phyloP scores from a whole-genome alignment of 768 basidiomycete species.

The Paxillus rubicundulus region DNA sequence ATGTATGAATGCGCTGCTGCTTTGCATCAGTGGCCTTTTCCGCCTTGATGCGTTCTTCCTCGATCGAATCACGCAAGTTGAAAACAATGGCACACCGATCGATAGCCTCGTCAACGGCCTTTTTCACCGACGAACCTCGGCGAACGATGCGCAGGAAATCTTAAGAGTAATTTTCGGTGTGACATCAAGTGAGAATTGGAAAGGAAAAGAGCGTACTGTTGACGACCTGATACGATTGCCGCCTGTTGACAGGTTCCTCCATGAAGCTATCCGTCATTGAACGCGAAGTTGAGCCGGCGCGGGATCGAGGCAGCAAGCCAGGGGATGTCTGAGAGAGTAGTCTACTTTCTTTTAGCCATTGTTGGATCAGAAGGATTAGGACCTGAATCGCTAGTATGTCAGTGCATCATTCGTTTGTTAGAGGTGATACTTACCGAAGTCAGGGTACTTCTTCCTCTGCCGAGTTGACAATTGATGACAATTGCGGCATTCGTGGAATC shows the following conservation, averaged over 20 bases:
- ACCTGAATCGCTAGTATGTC: slow-evolving; percentile 44
- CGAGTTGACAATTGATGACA: slow-evolving; percentile 94
- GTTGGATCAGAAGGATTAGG: slow-evolving; percentile 76
- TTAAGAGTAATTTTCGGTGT: slow-evolving; percentile 28
- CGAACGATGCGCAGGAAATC: slow-evolving; percentile 84
- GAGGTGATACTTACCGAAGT: slow-evolving; percentile 59
- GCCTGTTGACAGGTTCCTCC: slow-evolving; percentile 31
- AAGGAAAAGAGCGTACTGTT: slow-evolving; percentile 61
- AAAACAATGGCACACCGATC: slow-evolving; percentile 81
- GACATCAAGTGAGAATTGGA: neutral
- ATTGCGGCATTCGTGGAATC: slow-evolving; percentile 72
- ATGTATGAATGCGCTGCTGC: slow-evolving; percentile 61
- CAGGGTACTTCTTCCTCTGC: slow-evolving; percentile 85
- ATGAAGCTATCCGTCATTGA: slow-evolving; percentile 21
- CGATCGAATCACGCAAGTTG: slow-evolving; percentile 87
- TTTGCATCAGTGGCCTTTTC: slow-evolving; percentile 75
- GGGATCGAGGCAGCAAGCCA: slow-evolving; percentile 31
- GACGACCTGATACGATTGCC: slow-evolving; percentile 81
- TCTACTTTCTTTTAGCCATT: slow-evolving; percentile 63
- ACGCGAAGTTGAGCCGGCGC: slow-evolving; percentile 43
- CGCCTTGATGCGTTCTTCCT: slow-evolving; percentile 72
- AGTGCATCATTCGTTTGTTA: neutral
- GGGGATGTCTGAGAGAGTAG: slow-evolving; percentile 31
- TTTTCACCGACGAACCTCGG: slow-evolving; percentile 83
- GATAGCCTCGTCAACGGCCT: slow-evolving; percentile 81